Conservation (phyloP, 768 basidiomycete species). For the Amanita jacksonii region DNA sequence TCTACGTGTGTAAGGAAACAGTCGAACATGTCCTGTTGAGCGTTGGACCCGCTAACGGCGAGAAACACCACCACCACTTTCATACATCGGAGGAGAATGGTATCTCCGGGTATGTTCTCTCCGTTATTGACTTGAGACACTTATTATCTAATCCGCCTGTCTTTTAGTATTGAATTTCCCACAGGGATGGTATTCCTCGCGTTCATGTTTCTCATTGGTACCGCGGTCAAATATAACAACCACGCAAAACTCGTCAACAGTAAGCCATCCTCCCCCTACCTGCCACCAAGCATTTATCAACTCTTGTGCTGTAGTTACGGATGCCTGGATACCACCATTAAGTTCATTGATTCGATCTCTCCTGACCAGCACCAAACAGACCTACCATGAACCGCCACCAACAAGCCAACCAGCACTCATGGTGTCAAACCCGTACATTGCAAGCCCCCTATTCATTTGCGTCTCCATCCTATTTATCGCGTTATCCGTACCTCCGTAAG, state of each 20-base stretch:
- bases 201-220: slow-evolving; percentile 46
- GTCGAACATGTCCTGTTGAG: slow-evolving; percentile 85
- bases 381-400: slow-evolving; percentile 24
- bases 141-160: slow-evolving; percentile 19
- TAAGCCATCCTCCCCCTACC: slow-evolving; percentile 25
- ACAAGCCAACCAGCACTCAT: slow-evolving; percentile 28
- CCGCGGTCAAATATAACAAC: slow-evolving; percentile 50
- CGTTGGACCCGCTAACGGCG: slow-evolving; percentile 36
- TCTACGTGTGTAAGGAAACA: slow-evolving; percentile 96
- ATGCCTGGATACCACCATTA: slow-evolving; percentile 52
- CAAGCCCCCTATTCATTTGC: slow-evolving; percentile 54
- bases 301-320: slow-evolving; percentile 35
- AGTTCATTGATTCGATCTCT: slow-evolving; percentile 37
- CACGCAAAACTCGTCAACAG: slow-evolving; percentile 57
- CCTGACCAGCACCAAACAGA: slow-evolving; percentile 25
- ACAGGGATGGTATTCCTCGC: slow-evolving; percentile 44
- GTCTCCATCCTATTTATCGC: slow-evolving; percentile 44
- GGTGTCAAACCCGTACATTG: slow-evolving; percentile 67
- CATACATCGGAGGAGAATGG: slow-evolving; percentile 40
- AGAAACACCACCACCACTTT: slow-evolving; percentile 53
- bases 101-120: slow-evolving; percentile 25
- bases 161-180: slow-evolving; percentile 66
- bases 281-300: background rate
- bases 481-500: slow-evolving; percentile 48
- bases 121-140: background rate